phyloP scores from a whole-genome alignment of 768 basidiomycete genomes.

The Sutorius australiensis region DNA sequence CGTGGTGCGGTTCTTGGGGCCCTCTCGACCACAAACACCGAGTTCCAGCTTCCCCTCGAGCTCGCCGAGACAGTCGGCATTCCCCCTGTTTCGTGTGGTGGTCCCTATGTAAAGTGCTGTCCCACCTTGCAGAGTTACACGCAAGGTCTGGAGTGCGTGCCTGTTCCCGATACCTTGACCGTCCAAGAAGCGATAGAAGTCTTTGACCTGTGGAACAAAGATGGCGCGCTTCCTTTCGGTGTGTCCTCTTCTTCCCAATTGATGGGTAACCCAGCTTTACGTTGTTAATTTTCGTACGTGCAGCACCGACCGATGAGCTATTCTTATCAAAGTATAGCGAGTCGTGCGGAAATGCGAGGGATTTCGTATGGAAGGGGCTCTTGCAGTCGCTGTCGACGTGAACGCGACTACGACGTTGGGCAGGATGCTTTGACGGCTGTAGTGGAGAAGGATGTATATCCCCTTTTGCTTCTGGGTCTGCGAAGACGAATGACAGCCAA shows the following conservation, averaged over 20 bases:
- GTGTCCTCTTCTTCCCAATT: constrained; percentile 12
- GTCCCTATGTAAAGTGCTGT: constrained; percentile 56
- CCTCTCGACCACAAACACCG: constrained; percentile 56
- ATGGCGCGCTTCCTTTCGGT: constrained; percentile 52
- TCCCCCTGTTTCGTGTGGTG: constrained; percentile 37
- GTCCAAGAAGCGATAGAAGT: constrained; percentile 67
- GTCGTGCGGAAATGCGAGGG: constrained; percentile 72
- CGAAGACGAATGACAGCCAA: background rate
- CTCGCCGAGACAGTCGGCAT: constrained; percentile 60
- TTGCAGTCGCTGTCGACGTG: constrained; percentile 31
- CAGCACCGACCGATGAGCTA: constrained; percentile 56
- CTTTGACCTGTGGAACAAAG: constrained; percentile 74
- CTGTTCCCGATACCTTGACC: constrained; percentile 55
- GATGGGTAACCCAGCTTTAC: background rate
- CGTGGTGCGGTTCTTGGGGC: constrained; percentile 74
- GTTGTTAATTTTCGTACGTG: background rate
- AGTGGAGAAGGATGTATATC: background rate
- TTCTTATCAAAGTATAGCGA: constrained; percentile 80
- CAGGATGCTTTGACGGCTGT: background rate
- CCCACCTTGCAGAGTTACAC: constrained; percentile 49
- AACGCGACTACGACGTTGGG: background rate
- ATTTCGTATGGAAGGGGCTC: constrained; percentile 71
- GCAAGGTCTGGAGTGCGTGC: constrained; percentile 47
- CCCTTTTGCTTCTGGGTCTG: background rate
- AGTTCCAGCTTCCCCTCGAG: constrained; percentile 56